phyloP scores from a whole-genome alignment of 1,284 basidiomycete species.

The Cryptococcus sp. region DNA sequence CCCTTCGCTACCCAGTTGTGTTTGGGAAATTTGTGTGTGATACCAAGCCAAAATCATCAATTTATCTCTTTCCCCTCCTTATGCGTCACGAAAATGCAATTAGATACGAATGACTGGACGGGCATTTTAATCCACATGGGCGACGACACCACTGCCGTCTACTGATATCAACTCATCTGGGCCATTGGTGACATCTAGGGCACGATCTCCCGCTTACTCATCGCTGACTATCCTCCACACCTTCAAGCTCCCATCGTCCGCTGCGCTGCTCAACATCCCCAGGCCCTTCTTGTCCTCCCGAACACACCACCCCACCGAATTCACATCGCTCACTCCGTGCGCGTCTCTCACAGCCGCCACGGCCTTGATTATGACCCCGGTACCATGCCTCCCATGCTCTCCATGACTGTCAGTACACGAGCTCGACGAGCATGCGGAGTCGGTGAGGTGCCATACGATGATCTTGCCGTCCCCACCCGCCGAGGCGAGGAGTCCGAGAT shows the following conservation, averaged over 20 bases:
- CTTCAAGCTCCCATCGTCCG: constrained; percentile 57
- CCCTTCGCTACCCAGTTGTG: not conserved
- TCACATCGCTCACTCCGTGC: constrained; percentile 56
- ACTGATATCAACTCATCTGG: not conserved
- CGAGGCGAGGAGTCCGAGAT: constrained; percentile 54
- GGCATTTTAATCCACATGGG: too few relatives aligned
- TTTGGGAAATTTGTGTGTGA: not conserved
- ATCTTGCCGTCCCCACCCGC: constrained; percentile 58
- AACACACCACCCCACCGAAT: constrained; percentile 55
- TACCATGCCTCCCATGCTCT: constrained; percentile 2
- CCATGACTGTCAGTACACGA: not conserved
- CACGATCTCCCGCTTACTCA: not conserved
- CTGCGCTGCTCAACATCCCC: constrained; percentile 55
- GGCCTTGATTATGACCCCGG: constrained; percentile 20
- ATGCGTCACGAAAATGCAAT: constrained; percentile 3
- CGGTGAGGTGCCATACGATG: constrained; percentile 53
- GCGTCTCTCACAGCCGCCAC: constrained; percentile 38
- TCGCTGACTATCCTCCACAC: constrained; percentile 51
- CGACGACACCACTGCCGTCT: too few relatives aligned
- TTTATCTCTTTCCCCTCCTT: not conserved
- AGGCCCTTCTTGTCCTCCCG: constrained; percentile 31
- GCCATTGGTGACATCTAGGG: not conserved
- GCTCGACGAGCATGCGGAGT: constrained; percentile 1
- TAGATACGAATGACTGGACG: constrained; percentile 6
- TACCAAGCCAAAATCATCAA: not conserved